Conservation (phyloP, 345 rosid genomes). For the Populus nigra region DNA sequence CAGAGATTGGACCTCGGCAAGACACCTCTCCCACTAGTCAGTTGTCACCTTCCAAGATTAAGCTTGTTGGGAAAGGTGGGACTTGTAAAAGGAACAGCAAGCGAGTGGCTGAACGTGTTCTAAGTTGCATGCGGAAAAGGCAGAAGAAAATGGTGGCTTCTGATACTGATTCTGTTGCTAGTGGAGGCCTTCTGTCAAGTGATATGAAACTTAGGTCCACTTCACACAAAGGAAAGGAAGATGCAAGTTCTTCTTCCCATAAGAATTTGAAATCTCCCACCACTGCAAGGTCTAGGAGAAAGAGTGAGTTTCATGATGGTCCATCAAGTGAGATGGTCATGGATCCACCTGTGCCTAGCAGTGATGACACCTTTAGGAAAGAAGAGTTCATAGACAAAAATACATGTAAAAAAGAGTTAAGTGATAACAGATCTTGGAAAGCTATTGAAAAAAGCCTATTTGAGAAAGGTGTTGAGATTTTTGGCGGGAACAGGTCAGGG, state of each 20-base stretch:
- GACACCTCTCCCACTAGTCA: slow-evolving; percentile 41
- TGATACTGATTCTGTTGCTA: slow-evolving; percentile 72
- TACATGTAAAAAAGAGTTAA: slow-evolving; percentile 42
- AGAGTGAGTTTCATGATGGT: slow-evolving; percentile 39
- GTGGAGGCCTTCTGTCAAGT: slow-evolving; percentile 49
- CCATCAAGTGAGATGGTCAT: slow-evolving; percentile 39
- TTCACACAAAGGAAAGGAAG: slow-evolving; percentile 68
- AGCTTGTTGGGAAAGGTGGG: slow-evolving; percentile 57
- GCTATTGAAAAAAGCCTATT: slow-evolving; percentile 81
- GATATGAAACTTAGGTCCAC: slow-evolving; percentile 52
- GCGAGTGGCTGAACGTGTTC: slow-evolving; percentile 80
- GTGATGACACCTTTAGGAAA: slow-evolving; percentile 52
- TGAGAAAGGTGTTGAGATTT: slow-evolving; percentile 91
- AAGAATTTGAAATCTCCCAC: slow-evolving; percentile 58
- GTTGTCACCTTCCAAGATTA: slow-evolving; percentile 56
- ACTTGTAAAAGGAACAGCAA: slow-evolving; percentile 78
- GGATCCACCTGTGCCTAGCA: slow-evolving; percentile 43
- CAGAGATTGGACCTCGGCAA: slow-evolving; percentile 64
- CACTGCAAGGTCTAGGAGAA: slow-evolving; percentile 57
- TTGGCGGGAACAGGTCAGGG: slow-evolving; percentile 88
- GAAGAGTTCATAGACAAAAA: slow-evolving; percentile 70
- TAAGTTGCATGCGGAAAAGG: slow-evolving; percentile 71
- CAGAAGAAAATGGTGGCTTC: slow-evolving; percentile 70
- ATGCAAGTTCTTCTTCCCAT: slow-evolving; percentile 69
- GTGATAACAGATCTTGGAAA: slow-evolving; percentile 69